These are phyloP conservation scores for Yamadazyma laniorum DNA, from an alignment of 805 yeast species.

Conservation along the genomic window DNA sequence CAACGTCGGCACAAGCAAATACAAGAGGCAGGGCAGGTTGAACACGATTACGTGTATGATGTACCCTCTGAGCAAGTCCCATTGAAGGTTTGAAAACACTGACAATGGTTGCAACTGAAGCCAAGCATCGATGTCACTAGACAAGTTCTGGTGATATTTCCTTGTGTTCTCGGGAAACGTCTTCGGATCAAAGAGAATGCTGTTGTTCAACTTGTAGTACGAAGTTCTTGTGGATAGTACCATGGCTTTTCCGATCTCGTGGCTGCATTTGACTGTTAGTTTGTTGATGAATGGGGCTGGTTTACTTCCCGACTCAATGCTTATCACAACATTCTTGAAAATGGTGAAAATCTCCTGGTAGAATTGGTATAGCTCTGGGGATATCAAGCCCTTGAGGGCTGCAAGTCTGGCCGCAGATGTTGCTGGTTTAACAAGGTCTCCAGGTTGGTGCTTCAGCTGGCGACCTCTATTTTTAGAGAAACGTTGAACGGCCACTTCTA, in stretches of 20 bases:
- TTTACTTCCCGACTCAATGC: slow-evolving; percentile 1
- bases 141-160: slow-evolving; percentile 21
- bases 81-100: slow-evolving; percentile 20
- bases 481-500: too few species aligned
- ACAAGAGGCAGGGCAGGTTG: slow-evolving; percentile 32
- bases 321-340: slow-evolving; percentile 24
- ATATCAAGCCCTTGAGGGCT: slow-evolving; percentile 23
- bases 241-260: slow-evolving; percentile 32
- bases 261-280: slow-evolving; percentile 16
- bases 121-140: slow-evolving; percentile 39
- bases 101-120: slow-evolving; percentile 30
- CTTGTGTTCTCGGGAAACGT: slow-evolving; percentile 25
- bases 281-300: neutral
- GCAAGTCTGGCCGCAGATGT: slow-evolving; percentile 23
- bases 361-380: slow-evolving; percentile 25
- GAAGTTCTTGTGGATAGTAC: slow-evolving; percentile 35
- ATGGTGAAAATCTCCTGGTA: slow-evolving; percentile 32
- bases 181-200: slow-evolving; percentile 24
- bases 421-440: slow-evolving; percentile 16
- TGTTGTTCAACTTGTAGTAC: slow-evolving; percentile 30
- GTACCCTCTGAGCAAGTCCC: slow-evolving; percentile 32
- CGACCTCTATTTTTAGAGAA: too few species aligned
- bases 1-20: slow-evolving; percentile 31
- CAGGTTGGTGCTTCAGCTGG: too few species aligned
- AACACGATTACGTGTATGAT: slow-evolving; percentile 32